Evolutionary conservation across 164 flowering plant species (phyloP).

Genomic region (Paratinospora sagittata): DNA sequence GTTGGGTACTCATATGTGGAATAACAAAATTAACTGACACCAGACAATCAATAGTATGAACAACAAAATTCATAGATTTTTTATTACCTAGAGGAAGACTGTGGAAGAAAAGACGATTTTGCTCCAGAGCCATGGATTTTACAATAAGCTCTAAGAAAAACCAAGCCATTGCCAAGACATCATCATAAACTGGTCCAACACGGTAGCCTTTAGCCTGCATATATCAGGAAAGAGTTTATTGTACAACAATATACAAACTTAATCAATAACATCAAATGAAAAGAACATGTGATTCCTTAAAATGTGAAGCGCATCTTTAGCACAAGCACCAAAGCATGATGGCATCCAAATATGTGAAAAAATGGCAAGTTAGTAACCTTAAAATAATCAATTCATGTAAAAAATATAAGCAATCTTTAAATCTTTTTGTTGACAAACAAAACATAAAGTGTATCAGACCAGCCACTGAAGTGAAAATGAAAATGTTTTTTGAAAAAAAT

Average conservation of each 20-base stretch:
- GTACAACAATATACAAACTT: too few species aligned
- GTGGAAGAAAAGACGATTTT: constrained; percentile 69
- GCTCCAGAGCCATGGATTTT: constrained; percentile 98
- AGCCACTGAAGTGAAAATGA: too few species aligned
- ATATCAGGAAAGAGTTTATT: neutral
- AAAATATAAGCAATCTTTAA: neutral
- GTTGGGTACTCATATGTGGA: neutral
- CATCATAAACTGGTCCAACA: constrained; percentile 99
- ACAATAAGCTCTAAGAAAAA: constrained; percentile 92
- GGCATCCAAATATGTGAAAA: neutral
- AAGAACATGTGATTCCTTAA: neutral
- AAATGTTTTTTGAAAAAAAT: too few species aligned
- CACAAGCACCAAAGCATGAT: neutral
- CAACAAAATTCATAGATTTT: neutral
- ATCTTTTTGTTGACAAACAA: neutral
- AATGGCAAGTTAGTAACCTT: neutral
- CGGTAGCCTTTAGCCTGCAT: constrained; percentile 99
- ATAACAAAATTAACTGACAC: neutral
- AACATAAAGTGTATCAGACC: too few species aligned
- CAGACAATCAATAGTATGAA: neutral
- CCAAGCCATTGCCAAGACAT: constrained; percentile 99
- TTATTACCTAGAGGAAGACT: constrained; percentile 72
- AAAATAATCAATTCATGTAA: neutral
- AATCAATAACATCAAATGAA: neutral
- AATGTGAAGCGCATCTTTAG: neutral